phyloP scores from a whole-genome alignment of 305 asterid genomes.

The Plantago coronopus region DNA sequence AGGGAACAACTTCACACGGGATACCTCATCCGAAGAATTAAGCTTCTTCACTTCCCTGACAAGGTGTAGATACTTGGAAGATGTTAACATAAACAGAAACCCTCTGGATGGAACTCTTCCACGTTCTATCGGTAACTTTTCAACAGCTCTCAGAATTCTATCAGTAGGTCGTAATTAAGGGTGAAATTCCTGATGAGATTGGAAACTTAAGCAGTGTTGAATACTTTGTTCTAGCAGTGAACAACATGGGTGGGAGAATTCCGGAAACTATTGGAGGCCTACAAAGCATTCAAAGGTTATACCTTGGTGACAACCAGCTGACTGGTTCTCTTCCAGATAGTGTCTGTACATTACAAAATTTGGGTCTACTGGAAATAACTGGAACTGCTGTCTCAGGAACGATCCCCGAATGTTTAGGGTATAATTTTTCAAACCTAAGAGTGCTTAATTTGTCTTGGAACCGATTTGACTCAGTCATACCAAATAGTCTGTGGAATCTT shows the following conservation, averaged over 20 bases:
- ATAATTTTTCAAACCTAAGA: conserved; percentile 19
- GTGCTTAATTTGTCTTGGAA: conserved; percentile 20
- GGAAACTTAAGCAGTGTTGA: conserved; percentile 20
- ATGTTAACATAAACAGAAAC: fast-evolving
- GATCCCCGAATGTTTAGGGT: conserved; percentile 31
- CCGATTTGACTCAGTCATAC: conserved; percentile 21
- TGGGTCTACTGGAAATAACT: conserved; percentile 17
- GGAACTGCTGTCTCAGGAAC: conserved; percentile 22
- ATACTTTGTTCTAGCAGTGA: neutral
- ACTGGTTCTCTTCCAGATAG: conserved; percentile 20
- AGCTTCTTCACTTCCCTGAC: conserved; percentile 24
- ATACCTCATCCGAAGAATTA: conserved; percentile 15
- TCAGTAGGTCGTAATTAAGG: neutral
- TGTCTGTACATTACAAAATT: conserved; percentile 18
- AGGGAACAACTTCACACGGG: conserved; percentile 9
- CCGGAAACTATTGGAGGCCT: conserved; percentile 14
- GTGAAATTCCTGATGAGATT: conserved; percentile 17
- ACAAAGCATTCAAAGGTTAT: conserved; percentile 3
- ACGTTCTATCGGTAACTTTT: neutral
- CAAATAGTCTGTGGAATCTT: conserved; percentile 22
- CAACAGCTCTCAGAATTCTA: neutral
- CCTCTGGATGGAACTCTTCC: conserved; percentile 21
- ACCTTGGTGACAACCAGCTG: conserved; percentile 4
- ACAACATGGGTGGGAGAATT: conserved; percentile 19
- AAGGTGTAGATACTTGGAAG: conserved; percentile 8